phyloP scores from a whole-genome alignment of 73 alveolate genomes.

The Paramecium caudatum region DNA sequence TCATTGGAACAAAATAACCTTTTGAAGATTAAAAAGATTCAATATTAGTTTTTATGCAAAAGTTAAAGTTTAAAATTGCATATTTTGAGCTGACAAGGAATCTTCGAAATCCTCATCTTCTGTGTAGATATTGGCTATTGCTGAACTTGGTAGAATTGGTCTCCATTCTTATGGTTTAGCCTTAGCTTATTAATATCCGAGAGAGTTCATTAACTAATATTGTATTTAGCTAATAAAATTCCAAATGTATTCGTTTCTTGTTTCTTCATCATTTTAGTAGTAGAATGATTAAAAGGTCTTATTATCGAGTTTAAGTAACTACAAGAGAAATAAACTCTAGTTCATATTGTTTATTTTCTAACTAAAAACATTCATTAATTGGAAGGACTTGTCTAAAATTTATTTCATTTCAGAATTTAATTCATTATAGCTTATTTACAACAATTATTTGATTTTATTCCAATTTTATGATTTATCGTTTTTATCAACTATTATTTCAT shows the following conservation, averaged over 20 bases:
- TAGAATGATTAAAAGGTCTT: neutral
- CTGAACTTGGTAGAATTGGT: neutral
- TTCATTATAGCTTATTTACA: neutral
- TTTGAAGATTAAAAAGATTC: constrained; percentile 25
- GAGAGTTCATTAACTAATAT: neutral
- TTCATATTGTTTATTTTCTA: neutral
- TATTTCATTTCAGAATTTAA: constrained; percentile 8
- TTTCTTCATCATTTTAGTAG: constrained; percentile 11
- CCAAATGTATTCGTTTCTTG: neutral
- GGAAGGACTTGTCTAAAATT: neutral
- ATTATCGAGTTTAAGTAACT: neutral
- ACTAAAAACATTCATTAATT: constrained; percentile 8
- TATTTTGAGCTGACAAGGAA: neutral
- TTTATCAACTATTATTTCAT: neutral
- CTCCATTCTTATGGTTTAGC: neutral
- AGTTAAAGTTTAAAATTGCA: neutral
- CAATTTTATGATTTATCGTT: neutral
- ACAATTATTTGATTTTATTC: constrained; percentile 1
- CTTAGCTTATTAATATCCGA: neutral
- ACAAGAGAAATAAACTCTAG: neutral
- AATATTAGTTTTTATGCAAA: neutral
- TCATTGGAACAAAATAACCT: neutral
- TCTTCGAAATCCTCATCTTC: constrained; percentile 48
- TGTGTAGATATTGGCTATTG: neutral
- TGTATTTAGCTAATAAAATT: constrained; percentile 17